Conservation (phyloP, 331 rosid species). For the Pyracantha coccinea region DNA sequence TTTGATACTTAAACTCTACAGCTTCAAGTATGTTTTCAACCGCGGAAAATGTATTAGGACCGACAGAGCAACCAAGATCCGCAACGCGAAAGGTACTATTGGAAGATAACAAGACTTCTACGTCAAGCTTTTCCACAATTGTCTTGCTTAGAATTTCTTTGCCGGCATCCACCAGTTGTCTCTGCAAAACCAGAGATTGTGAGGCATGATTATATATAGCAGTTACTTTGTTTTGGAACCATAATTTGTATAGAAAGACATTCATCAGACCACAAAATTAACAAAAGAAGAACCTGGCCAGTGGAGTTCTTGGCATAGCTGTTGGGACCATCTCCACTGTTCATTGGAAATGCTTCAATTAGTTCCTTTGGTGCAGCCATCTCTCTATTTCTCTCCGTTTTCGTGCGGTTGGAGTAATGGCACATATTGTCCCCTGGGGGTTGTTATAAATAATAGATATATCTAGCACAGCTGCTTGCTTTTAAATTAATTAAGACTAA, state of each 20-base stretch:
- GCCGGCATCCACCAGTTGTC: background rate
- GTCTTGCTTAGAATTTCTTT: background rate
- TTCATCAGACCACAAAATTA: background rate
- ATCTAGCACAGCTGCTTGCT: no score
- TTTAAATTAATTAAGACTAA: no score
- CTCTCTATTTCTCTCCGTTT: background rate
- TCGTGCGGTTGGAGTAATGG: no score
- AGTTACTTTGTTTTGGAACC: no score
- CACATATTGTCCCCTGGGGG: no score
- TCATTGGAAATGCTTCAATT: background rate
- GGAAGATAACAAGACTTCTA: background rate
- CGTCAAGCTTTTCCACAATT: background rate
- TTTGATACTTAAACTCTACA: background rate
- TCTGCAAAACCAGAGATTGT: background rate
- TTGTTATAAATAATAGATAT: no score
- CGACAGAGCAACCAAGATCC: background rate
- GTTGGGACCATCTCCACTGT: slow-evolving; percentile 1
- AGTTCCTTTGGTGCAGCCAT: background rate
- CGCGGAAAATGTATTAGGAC: background rate
- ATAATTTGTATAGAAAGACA: no score
- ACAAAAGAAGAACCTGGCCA: background rate
- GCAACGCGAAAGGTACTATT: background rate
- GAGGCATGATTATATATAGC: no score
- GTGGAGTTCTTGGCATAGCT: slow-evolving; percentile 7
- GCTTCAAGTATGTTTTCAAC: slow-evolving; percentile 2